Percentiles rank a stretch among this genome's conserved stretches.
Conservation (phyloP, 805 yeast species). For the Candida lessepsii region DNA sequence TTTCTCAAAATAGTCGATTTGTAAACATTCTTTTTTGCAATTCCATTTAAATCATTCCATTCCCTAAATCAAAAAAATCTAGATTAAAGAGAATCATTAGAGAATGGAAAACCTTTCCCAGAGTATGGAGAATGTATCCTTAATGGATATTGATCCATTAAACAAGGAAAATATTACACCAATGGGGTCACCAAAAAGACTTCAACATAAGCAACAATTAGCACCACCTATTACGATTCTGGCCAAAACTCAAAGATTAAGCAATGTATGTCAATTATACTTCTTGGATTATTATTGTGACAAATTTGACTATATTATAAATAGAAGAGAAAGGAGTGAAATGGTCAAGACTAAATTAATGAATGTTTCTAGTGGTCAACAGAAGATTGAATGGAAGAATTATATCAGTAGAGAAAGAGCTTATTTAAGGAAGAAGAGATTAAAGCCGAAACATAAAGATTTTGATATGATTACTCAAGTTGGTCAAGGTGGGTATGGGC, state of each 20-base stretch:
- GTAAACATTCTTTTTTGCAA: slow-evolving; percentile 10
- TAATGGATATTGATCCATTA: slow-evolving; percentile 42
- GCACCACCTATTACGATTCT: slow-evolving; percentile 34
- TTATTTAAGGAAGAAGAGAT: slow-evolving; percentile 79
- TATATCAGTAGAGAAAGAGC: slow-evolving; percentile 85
- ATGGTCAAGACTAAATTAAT: slow-evolving; percentile 63
- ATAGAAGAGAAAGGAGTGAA: slow-evolving; percentile 76
- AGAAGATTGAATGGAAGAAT: slow-evolving; percentile 61
- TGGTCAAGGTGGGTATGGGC: slow-evolving; percentile 99
- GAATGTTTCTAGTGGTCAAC: slow-evolving; percentile 45
- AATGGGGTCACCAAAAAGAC: slow-evolving; percentile 17
- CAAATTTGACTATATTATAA: slow-evolving; percentile 86
- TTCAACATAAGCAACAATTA: slow-evolving; percentile 29
- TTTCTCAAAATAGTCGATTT: slow-evolving; percentile 8
- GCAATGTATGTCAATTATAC: slow-evolving; percentile 89
- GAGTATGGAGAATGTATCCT: slow-evolving; percentile 43
- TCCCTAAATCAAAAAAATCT: background rate
- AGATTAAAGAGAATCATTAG: background rate
- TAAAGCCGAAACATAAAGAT: slow-evolving; percentile 91
- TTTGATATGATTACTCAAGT: slow-evolving; percentile 97
- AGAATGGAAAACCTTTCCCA: slow-evolving; percentile 40
- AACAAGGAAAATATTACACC: slow-evolving; percentile 42
- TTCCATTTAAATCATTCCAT: slow-evolving; percentile 4
- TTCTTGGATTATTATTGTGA: slow-evolving; percentile 96
- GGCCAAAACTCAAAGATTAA: slow-evolving; percentile 79